Percentiles rank a stretch among this genome's conserved stretches.
Conservation (phyloP, 2,329 filamentous ascomycete species). For the Fusarium torulosum region DNA sequence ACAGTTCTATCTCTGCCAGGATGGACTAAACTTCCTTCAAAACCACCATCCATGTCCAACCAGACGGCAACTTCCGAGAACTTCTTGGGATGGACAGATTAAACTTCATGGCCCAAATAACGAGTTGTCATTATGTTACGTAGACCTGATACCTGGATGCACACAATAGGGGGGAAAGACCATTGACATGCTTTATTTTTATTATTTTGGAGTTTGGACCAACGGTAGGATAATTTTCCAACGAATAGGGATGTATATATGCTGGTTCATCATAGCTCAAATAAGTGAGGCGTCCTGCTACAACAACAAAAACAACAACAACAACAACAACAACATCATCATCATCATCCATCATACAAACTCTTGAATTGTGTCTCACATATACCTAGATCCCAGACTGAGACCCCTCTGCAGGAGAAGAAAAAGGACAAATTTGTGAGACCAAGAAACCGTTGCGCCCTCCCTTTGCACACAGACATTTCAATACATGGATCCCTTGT, state of each 20-base stretch:
- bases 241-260: too few species aligned
- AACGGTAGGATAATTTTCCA: not conserved
- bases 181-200: not conserved
- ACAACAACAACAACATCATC: too few species aligned
- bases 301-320: too few species aligned
- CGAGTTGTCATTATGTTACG: constrained; percentile 24
- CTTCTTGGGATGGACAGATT: constrained; percentile 9
- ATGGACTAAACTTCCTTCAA: constrained; percentile 4
- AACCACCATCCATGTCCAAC: constrained; percentile 22
- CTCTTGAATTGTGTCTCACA: too few species aligned
- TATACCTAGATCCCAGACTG: not conserved
- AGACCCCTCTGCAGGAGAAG: not conserved
- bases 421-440: constrained; percentile 19
- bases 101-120: constrained; percentile 21
- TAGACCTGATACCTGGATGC: constrained; percentile 2
- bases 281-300: not conserved
- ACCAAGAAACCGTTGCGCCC: constrained; percentile 22
- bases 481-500: constrained; percentile 33
- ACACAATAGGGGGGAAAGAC: constrained; percentile 7
- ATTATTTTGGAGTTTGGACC: too few species aligned
- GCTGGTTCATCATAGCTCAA: not conserved
- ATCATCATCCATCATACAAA: too few species aligned
- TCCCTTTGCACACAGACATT: constrained; percentile 28
- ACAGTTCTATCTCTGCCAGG: constrained; percentile 11
- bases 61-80: constrained; percentile 36